Evolutionary conservation across 306 rosid species (phyloP), one percentile per base, ranked within the genome.

Genomic region (Vicia faba): DNA sequence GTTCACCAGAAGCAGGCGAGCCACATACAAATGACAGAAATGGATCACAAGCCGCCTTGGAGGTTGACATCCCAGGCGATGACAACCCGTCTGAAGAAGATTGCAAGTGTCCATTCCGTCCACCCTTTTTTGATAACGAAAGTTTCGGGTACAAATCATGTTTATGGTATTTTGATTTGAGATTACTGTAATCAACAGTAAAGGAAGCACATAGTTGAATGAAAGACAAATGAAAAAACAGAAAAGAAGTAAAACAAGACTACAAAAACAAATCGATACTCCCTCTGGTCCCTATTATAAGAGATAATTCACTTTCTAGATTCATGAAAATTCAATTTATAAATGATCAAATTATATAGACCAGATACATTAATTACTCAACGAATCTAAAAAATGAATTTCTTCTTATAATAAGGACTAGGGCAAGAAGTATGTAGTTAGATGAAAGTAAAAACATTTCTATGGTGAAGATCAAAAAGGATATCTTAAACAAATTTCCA

Each of bases 401-500:
- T 31, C 5, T 1, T 31, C 35, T 31, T 6, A 31, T 29, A 29
- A 29, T 29, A 20, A 2, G 2, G 7, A 5, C 33, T 4, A 29
- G 33, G 1, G 33, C 7, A 6, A 29, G 33, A 4, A 19, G 2
- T 48, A 48, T n/a, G 7, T 4, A 20, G 3, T 51, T 20, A 19
- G 33, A 53, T 4, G n/a, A 53, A 53, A 53, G 33, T 53, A 53
- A 53, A 53, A 53, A 1, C 58, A 19, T 53, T 53, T 23, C 59
- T 53, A 53, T 23, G 14, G 19, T 4, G n/a, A 53, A 53, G 8
- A 20, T 53, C 8, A 2, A 5, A 20, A 53, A 53, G 59, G 96
- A 86, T 89, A 89, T 89, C 82, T 78, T 69, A 59, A 79, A 70
- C 54, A 84, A 13, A 80, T 74, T 73, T 73, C 73, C 83, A 71